phyloP scores from a whole-genome alignment of 2,329 filamentous ascomycete species.

The Lizonia empirigonia region DNA sequence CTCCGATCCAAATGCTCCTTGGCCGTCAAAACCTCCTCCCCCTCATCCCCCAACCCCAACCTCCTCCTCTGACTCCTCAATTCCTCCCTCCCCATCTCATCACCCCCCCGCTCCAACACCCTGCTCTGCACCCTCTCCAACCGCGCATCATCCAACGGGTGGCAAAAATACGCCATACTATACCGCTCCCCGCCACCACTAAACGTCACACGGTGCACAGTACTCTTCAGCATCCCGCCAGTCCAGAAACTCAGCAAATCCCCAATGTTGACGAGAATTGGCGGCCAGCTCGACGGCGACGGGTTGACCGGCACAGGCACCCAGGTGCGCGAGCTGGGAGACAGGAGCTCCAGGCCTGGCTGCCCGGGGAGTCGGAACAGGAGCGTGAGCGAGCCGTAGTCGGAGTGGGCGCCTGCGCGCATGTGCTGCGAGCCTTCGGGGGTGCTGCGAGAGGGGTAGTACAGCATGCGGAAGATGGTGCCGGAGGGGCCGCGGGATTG shows the following conservation, averaged over 20 bases:
- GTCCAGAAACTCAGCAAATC: constrained; percentile 87
- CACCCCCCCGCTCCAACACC: constrained; percentile 51
- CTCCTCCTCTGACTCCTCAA: constrained; percentile 47
- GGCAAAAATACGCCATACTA: constrained; percentile 67
- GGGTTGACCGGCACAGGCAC: constrained; percentile 54
- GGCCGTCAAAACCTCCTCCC: constrained; percentile 59
- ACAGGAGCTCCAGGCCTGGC: constrained; percentile 82
- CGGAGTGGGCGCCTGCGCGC: constrained; percentile 88
- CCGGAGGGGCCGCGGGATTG: constrained; percentile 56
- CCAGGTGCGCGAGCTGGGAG: constrained; percentile 55
- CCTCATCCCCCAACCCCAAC: constrained; percentile 50
- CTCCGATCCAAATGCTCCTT: constrained; percentile 63
- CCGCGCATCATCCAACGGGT: constrained; percentile 61
- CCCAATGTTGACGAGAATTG: constrained; percentile 68
- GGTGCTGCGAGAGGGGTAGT: constrained; percentile 46
- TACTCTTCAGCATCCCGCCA: constrained; percentile 81
- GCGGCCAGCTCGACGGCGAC: constrained; percentile 63
- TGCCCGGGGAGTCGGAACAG: constrained; percentile 87
- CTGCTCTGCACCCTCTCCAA: constrained; percentile 62
- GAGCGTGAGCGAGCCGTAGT: constrained; percentile 73
- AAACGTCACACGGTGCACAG: constrained; percentile 87
- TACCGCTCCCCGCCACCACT: constrained; percentile 55
- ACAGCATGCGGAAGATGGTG: constrained; percentile 61
- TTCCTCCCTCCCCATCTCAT: constrained; percentile 36
- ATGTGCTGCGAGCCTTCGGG: constrained; percentile 49